These are phyloP conservation scores for Cylindrodendrum hubeiense DNA, from an alignment of 2,329 filamentous ascomycete genomes.

Conservation along the genomic window DNA sequence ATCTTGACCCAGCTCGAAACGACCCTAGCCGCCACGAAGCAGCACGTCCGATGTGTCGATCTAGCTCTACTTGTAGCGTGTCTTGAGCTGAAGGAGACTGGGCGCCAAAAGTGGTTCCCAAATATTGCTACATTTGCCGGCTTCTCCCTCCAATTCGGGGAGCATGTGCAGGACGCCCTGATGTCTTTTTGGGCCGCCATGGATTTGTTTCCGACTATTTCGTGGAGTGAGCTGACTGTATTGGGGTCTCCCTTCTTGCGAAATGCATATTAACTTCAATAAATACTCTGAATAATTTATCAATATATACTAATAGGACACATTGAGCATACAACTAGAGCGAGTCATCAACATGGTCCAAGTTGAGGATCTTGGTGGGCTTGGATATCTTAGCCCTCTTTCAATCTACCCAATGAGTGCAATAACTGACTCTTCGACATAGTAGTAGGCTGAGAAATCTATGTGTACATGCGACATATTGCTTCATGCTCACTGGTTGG, in stretches of 20 bases:
- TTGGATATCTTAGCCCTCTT: no score
- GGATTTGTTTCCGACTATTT: background rate
- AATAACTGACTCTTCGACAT: no score
- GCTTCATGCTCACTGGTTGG: no score
- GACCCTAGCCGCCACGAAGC: conserved; percentile 31
- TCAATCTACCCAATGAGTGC: no score
- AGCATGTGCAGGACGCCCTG: background rate
- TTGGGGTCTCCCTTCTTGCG: background rate
- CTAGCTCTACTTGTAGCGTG: conserved; percentile 26
- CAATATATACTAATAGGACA: no score
- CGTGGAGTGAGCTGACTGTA: background rate
- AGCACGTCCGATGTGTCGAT: conserved; percentile 34
- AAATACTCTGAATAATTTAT: no score
- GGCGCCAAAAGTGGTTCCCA: background rate
- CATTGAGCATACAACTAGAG: no score
- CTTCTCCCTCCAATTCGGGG: background rate
- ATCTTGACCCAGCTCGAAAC: conserved; percentile 42
- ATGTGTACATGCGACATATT: no score
- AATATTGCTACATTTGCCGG: background rate
- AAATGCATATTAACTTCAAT: no score
- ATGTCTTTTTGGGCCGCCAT: background rate
- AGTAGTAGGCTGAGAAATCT: no score
- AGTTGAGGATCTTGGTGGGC: no score
- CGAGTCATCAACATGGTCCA: no score
- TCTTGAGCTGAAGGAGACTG: background rate